Evolutionary conservation across 345 rosid genomes (phyloP), one percentile per base, ranked within the genome.

Genomic region (Excoecaria cochinchinensis): DNA sequence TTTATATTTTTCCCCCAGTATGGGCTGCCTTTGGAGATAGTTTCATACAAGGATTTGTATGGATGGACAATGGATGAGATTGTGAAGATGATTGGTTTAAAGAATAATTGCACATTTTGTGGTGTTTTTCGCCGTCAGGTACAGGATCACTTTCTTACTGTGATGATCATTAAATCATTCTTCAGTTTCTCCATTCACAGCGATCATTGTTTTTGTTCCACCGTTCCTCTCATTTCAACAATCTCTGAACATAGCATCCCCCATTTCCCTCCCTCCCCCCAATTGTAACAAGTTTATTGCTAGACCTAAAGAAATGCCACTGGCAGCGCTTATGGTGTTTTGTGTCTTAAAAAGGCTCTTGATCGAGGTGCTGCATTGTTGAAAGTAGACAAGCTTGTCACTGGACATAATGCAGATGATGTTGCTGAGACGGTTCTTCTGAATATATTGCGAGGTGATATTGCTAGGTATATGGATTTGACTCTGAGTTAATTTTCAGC

Each of bases 51-150:
- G 88, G 98, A 95, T 80, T 84, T 95, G 59, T 95, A 95, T 82
- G 99, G 99, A 79, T 92, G 99, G 99, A 95, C 99, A 1, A 95
- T 92, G 99, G 99, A 95, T 66, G 99, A 95, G 80, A 92, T 95
- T 78, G 99, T 95, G 56, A 91, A 90, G 85, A 88, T 91, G 91
- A 95, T 95, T 19, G 98, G 98, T 65, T 63, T 95, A 62, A 95
- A 95, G 89, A 95, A 95, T 76, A 95, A 92, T 69, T 95, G 99
- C 87, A 92, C 98, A 0, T 95, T 92, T 78, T 92, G 97, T 86
- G 98, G 98, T 74, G 98, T 95, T 72, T 92, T 92, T 76, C 95
- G 98, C 40, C 90, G 96, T 19, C 99, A 95, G 95, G 97, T 89
- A 77, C 22, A n/a, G 71, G 25, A 74, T 4, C 72, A 3, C 11